Conservation (phyloP, 2,329 filamentous ascomycete species). For the Domatiomyces catenatus region DNA sequence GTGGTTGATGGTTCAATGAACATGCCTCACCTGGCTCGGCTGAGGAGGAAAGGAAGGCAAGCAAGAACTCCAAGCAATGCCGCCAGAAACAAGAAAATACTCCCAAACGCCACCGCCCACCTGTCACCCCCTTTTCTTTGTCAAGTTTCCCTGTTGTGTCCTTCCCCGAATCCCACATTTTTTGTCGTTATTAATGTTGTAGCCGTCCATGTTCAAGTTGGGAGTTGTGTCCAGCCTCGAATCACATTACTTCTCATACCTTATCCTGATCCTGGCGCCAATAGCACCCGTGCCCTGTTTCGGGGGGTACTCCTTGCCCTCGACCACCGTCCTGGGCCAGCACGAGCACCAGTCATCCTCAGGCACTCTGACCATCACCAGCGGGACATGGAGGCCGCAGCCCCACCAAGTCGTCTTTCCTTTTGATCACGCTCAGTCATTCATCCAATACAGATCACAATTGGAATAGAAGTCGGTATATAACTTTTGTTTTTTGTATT, state of each 20-base stretch:
- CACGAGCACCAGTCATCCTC: conserved; percentile 40
- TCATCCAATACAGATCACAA: background rate
- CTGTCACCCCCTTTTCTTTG: too few species aligned
- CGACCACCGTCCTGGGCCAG: conserved; percentile 36
- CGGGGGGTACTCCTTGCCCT: conserved; percentile 40
- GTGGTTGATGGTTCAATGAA: conserved; percentile 45
- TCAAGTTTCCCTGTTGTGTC: background rate
- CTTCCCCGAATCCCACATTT: background rate
- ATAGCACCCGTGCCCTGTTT: conserved; percentile 24
- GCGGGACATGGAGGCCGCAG: conserved; percentile 36
- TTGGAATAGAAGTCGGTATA: background rate
- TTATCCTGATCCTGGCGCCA: background rate
- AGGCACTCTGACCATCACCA: conserved; percentile 38
- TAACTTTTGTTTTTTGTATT: too few species aligned
- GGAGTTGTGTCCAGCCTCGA: background rate
- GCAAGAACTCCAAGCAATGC: background rate
- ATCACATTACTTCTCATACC: background rate
- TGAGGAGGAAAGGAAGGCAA: background rate
- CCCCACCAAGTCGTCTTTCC: conserved; percentile 40
- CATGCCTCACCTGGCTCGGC: conserved; percentile 7
- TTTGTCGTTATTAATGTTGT: too few species aligned
- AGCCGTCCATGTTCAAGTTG: too few species aligned
- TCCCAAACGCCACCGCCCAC: too few species aligned
- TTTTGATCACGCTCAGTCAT: conserved; percentile 11
- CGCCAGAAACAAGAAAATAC: too few species aligned